Evolutionary conservation across 148 eudicot genomes (phyloP), one percentile per base, ranked within the genome.

Genomic region (Euryodendron excelsum): DNA sequence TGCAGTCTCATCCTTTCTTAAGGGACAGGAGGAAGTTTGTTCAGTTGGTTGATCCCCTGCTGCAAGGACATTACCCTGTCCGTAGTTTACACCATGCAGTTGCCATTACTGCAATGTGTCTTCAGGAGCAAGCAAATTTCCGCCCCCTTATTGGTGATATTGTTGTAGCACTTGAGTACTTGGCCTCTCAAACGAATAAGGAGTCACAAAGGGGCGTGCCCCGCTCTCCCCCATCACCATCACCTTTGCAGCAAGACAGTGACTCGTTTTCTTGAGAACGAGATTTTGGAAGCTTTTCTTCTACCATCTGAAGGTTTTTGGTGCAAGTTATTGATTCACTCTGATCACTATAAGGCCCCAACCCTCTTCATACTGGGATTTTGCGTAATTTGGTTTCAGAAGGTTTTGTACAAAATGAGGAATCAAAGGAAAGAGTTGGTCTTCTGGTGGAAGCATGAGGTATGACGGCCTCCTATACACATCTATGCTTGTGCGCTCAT

Each of bases 61-160:
- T 93, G 53, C 73, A 79, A 85, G 97, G 92, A 2, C 73, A 61
- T 31, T 89, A 84, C 79, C 82, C 91, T 18, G 31, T 62, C 13
- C 91, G 92, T 55, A 79, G 84, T 28, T 82, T 91, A 37, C 92
- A 92, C 59, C 94, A 91, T 56, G 31, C 89, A 21, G 79, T 90
- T 55, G 89, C 88, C 68, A 71, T 93, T 20, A 80, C 91, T 31
- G 74, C 85, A 62, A 87, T 90, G 96, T 92, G 96, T 79, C 86
- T 94, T 68, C 89, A 87, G 36, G 94, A 91, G 13, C 83, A 87
- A 34, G 89, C 94, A 68, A 81, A 39, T 56, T 47, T 74, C 21
- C 88, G 98, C 12, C 98, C 98, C 58, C 78, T 77, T 18, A 87
- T 89, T 39, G 82, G 82, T 73, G 94, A 94, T 69, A 85, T 94